Percentiles rank a stretch among this genome's conserved stretches.
Evolutionary conservation across 768 basidiomycete genomes (phyloP).

Genomic region (Phylloporus sp.): DNA sequence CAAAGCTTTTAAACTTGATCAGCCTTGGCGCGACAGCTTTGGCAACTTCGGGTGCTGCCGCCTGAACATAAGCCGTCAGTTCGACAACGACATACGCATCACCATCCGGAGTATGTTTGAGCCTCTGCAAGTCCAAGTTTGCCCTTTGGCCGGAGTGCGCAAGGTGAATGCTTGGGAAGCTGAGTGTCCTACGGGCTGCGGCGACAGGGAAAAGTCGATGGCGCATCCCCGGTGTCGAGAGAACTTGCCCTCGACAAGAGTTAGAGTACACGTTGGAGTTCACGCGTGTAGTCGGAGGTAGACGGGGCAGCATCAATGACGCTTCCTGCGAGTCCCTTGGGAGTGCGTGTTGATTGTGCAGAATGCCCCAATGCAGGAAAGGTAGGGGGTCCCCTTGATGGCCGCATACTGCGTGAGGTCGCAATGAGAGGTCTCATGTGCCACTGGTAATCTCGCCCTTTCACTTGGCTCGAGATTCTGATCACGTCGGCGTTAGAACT

Average conservation of each 20-base stretch:
- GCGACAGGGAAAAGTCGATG: too few relatives aligned
- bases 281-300: too few relatives aligned
- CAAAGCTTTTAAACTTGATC: constrained; percentile 39
- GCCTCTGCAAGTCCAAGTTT: constrained; percentile 27
- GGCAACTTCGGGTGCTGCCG: constrained; percentile 25
- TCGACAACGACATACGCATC: constrained; percentile 25
- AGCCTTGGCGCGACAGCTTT: constrained; percentile 30
- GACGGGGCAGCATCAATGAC: too few relatives aligned
- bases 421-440: constrained; percentile 33
- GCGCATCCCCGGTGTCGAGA: too few relatives aligned
- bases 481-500: constrained; percentile 20
- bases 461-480: not conserved
- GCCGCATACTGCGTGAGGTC: constrained; percentile 33
- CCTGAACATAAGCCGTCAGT: constrained; percentile 32
- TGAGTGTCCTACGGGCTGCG: too few relatives aligned
- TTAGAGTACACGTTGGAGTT: too few relatives aligned
- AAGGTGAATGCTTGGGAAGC: too few relatives aligned
- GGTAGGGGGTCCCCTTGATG: not conserved
- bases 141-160: constrained; percentile 26
- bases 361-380: constrained; percentile 9
- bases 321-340: too few relatives aligned
- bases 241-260: too few relatives aligned
- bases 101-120: constrained; percentile 20
- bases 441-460: constrained; percentile 21
- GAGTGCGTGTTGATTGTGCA: too few relatives aligned